Base-by-base conservation (phyloP, 441 rosid genomes). In the Mallotus repandus region DNA sequence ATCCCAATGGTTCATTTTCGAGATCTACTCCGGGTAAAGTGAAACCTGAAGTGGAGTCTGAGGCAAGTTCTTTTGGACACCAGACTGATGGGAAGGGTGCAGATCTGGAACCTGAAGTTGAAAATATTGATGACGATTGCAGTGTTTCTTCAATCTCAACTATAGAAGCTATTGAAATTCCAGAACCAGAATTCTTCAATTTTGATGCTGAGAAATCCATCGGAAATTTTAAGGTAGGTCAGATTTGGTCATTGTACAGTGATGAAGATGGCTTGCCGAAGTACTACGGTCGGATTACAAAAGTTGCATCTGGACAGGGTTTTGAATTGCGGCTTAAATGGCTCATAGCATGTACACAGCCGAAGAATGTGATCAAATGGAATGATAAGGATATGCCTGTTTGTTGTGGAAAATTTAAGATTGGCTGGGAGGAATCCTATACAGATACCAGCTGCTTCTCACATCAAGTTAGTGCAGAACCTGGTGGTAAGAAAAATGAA, bases 231-330 rank as follows among this genome's bases (percentile, higher is more conserved):
- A 57, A 50, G 68, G 71, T 60, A 53, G 93, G 90, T 78, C 91
- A 86, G 86, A 81, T 92, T 67, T 94, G 98, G 98, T 83, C 98
- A 57, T 52, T 92, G 83, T 93, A 87, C 78, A 12, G 91, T 56
- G 90, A 88, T 64, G 98, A 92, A 71, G 97, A 93, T 75, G 85
- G 87, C 71, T 84, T 95, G 84, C 98, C 98, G 18, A 92, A 89
- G 85, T 84, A 83, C 81, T 94, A 94, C 69, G 87, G 81, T 67
- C 78, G 54, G 76, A 86, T 94, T 67, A 80, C 55, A 18, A 76
- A 80, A 43, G 64, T 85, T 69, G 74, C 29, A 46, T 35, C 68
- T 66, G 66, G 52, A 3, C 86, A 87, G 2, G 81, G n/a, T 72
- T 84, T 89, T 60, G 63, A 82, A 62, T 35, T 93, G 80, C 80